Evolutionary conservation across 129 eudicot species (phyloP).

Genomic region (Calendula officinalis): DNA sequence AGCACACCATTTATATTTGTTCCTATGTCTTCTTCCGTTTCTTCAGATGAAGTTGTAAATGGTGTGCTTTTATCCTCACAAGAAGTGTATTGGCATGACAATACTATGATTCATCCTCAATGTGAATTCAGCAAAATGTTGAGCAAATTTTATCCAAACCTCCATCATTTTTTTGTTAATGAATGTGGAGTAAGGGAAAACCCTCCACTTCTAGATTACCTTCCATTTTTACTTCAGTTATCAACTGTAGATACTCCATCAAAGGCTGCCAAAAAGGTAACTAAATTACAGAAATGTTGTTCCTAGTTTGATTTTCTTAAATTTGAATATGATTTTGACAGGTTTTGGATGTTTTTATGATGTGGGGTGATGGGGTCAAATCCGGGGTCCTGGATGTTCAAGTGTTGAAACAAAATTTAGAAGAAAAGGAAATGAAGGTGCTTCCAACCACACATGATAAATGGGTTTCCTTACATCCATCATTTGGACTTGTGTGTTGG

Average conservation of each 20-base stretch:
- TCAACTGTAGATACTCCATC: slow-evolving; percentile 55
- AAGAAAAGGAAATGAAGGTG: slow-evolving; percentile 47
- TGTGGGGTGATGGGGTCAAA: slow-evolving; percentile 58
- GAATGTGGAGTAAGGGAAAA: slow-evolving; percentile 77
- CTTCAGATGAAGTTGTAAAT: slow-evolving; percentile 49
- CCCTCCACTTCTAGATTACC: slow-evolving; percentile 58
- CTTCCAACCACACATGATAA: slow-evolving; percentile 76
- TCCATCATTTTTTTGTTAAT: slow-evolving; percentile 74
- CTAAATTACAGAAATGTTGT: too few relatives aligned
- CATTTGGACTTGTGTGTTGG: slow-evolving; percentile 81
- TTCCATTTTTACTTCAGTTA: slow-evolving; percentile 61
- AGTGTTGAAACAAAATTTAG: slow-evolving; percentile 53
- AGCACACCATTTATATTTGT: slow-evolving; percentile 68
- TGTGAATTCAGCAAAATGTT: slow-evolving; percentile 42
- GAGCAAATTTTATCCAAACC: slow-evolving; percentile 57
- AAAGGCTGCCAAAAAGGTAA: slow-evolving; percentile 62
- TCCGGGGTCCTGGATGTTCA: slow-evolving; percentile 64
- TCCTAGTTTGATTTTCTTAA: too few relatives aligned
- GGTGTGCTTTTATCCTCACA: slow-evolving; percentile 65
- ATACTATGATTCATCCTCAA: slow-evolving; percentile 26
- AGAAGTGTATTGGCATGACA: slow-evolving; percentile 88
- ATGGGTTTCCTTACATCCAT: slow-evolving; percentile 87
- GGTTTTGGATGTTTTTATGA: slow-evolving; percentile 68
- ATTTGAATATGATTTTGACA: slow-evolving; percentile 15
- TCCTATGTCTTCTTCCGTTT: slow-evolving; percentile 41